Evolutionary conservation across 108 stramenopile species (phyloP).

Genomic region (Skeletonema marinoi): DNA sequence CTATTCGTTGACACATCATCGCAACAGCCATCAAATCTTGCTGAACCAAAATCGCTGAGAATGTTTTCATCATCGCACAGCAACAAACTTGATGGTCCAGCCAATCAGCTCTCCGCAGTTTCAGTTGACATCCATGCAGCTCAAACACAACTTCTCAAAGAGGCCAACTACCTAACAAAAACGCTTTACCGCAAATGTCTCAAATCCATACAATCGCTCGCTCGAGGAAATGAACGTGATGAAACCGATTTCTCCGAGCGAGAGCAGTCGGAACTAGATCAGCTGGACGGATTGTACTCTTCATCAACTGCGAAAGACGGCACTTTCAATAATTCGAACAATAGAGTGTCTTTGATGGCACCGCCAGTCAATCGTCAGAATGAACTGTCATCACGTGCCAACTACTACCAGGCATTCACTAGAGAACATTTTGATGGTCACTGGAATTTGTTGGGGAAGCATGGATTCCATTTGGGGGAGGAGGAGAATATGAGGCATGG

Average conservation of each 20-base stretch:
- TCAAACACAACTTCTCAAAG: conserved; percentile 46
- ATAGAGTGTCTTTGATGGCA: conserved; percentile 38
- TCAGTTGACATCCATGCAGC: not conserved
- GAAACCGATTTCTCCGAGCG: conserved; percentile 64
- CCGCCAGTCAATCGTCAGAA: conserved; percentile 81
- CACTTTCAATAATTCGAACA: not conserved
- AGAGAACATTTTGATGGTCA: conserved; percentile 81
- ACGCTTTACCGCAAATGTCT: conserved; percentile 74
- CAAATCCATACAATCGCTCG: conserved; percentile 55
- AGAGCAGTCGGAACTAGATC: conserved; percentile 53
- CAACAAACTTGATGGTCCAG: not conserved
- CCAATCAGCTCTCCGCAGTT: not conserved
- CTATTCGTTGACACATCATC: not conserved
- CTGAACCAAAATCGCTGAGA: not conserved
- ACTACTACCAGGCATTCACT: conserved; percentile 75
- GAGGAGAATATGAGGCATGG: conserved; percentile 23
- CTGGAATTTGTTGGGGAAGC: conserved; percentile 60
- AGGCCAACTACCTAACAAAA: conserved; percentile 68
- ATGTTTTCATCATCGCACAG: not conserved
- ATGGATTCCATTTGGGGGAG: conserved; percentile 47
- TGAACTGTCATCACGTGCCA: conserved; percentile 71
- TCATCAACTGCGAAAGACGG: not conserved
- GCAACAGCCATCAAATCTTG: not conserved
- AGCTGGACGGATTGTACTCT: conserved; percentile 1
- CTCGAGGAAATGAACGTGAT: conserved; percentile 75